Base-by-base conservation (phyloP, 345 rosid genomes). In the Eucalyptus tenuipes region DNA sequence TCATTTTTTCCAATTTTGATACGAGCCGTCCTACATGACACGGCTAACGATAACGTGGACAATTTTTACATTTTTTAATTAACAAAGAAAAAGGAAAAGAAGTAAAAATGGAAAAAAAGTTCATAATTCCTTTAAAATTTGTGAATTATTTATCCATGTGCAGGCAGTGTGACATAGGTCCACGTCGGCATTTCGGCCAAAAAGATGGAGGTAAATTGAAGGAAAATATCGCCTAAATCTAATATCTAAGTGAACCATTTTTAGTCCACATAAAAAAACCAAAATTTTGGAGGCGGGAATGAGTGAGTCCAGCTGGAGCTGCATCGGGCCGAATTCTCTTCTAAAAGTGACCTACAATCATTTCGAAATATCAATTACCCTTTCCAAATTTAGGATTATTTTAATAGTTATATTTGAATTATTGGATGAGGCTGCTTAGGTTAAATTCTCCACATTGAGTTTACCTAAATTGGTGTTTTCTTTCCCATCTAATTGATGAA, bases 1-100 rank as follows among this genome's bases (percentile, higher is more conserved):
- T 20, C 47, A 24, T 75, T 40, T 25, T 10, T 4, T 2, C 24
- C 8, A 75, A 75, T 37, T 40, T 75, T 75, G 15, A 75, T 2
- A 2, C 1, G 2, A 12, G 27, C 27, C 0, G 0, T 75, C 7
- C 1, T 5, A 68, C 7, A 6, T 75, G 27, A 20, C 27, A 20
- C 5, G 0, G 1, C 82, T 3, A 12, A 75, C 4, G 1, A 11
- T 37, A 37, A 37, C 0, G 4, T 37, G 7, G 7, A 20, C 8
- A 20, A 33, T 75, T 75, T 40, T 5, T 75, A 22, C 44, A 40
- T 20, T 40, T 33, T 37, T 13, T 40, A 75, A 40, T 40, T 75
- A 40, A 33, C 7, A 68, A 33, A 66, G 40, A 15, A 66, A 20
- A 71, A 71, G 5, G 12, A 71, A 68, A 68, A 33, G 20, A 17